phyloP scores from a whole-genome alignment of 805 yeast genomes.

The Spathaspora passalidarum region DNA sequence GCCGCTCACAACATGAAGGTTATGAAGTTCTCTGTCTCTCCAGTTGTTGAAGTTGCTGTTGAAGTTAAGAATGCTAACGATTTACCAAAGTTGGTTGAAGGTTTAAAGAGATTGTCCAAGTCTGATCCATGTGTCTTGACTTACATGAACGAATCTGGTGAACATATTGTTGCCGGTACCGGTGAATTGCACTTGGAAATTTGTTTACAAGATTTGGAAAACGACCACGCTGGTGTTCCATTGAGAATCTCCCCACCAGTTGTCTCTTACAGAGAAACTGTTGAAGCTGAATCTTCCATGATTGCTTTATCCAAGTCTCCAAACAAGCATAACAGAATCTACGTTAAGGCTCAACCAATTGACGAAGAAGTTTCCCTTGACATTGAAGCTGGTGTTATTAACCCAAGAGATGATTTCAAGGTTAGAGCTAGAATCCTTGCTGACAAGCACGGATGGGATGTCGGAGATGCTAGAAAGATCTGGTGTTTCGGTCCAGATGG shows the following conservation, averaged over 20 bases:
- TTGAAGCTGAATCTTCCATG: slow-evolving; percentile 89
- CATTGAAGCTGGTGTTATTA: slow-evolving; percentile 88
- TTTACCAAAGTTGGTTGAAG: slow-evolving; percentile 98
- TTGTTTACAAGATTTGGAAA: slow-evolving; percentile 91
- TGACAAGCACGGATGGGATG: slow-evolving; percentile 99
- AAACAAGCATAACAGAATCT: slow-evolving; percentile 99
- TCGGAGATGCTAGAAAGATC: slow-evolving; percentile 99
- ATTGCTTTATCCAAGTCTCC: slow-evolving; percentile 98
- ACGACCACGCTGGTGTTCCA: slow-evolving; percentile 99
- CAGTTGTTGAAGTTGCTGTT: slow-evolving; percentile 99
- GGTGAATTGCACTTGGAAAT: slow-evolving; percentile 99
- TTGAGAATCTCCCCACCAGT: slow-evolving; percentile 97
- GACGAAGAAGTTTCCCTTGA: slow-evolving; percentile 90
- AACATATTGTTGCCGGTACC: slow-evolving; percentile 99
- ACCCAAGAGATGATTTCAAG: slow-evolving; percentile 97
- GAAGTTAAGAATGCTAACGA: slow-evolving; percentile 99
- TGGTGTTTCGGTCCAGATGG: slow-evolving; percentile 99
- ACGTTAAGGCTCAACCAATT: slow-evolving; percentile 94
- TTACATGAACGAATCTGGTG: slow-evolving; percentile 91
- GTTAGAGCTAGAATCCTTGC: slow-evolving; percentile 98
- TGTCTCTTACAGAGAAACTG: slow-evolving; percentile 98
- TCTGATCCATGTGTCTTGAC: slow-evolving; percentile 98
- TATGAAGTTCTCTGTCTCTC: slow-evolving; percentile 99
- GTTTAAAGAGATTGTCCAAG: slow-evolving; percentile 99
- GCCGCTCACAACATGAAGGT: slow-evolving; percentile 99